These are phyloP conservation scores for Protoeuglena noctilucae DNA, from an alignment of 139 green algal genomes.

Conservation along the genomic window DNA sequence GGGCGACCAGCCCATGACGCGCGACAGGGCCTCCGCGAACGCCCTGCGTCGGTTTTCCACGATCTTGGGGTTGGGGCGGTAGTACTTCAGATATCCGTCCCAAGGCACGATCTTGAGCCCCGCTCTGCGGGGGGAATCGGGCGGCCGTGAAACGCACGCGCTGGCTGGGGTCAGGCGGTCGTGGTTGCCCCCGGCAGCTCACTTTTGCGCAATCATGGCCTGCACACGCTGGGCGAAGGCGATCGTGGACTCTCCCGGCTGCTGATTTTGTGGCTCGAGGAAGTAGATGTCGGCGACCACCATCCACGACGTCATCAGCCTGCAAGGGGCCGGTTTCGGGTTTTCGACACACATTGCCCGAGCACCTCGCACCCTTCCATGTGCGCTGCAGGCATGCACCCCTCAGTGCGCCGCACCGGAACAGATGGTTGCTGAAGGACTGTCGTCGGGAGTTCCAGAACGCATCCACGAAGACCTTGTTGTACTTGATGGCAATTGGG, in stretches of 20 bases:
- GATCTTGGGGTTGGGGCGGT: conserved; percentile 75
- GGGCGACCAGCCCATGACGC: too few species aligned
- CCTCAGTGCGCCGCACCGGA: too few species aligned
- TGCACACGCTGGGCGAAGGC: conserved; percentile 79
- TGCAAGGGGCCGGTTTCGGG: too few species aligned
- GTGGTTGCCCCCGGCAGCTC: conserved; percentile 12
- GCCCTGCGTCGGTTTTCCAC: conserved; percentile 65
- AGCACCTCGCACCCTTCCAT: too few species aligned
- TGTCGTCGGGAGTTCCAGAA: conserved; percentile 89
- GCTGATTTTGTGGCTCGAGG: conserved; percentile 64
- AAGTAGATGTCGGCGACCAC: conserved; percentile 91
- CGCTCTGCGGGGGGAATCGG: too few species aligned
- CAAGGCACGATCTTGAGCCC: conserved; percentile 63
- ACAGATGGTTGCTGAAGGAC: conserved; percentile 81
- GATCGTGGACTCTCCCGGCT: conserved; percentile 40
- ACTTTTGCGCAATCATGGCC: conserved; percentile 49
- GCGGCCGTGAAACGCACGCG: neutral
- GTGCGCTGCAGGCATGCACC: too few species aligned
- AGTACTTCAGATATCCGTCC: conserved; percentile 98
- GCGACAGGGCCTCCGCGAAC: conserved; percentile 28
- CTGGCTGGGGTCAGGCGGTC: neutral
- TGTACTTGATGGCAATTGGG: conserved; percentile 97
- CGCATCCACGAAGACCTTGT: conserved; percentile 98
- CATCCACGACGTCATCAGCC: conserved; percentile 87
- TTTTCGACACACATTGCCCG: too few species aligned